Conservation (phyloP, 2,329 filamentous ascomycete species). For the Colletotrichum gigasporum region DNA sequence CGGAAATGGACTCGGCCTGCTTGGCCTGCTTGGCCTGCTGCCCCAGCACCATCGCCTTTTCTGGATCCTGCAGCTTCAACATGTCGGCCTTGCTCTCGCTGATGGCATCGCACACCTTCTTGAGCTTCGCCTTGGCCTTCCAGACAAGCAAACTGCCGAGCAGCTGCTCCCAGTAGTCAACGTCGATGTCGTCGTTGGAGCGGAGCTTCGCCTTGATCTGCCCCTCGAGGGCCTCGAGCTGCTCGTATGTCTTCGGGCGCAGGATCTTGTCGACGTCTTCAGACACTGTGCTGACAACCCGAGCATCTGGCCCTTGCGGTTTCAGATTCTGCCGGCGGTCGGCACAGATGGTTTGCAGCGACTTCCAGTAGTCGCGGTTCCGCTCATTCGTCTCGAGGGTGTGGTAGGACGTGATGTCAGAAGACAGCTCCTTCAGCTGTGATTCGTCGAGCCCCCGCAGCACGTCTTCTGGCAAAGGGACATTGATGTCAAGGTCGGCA, state of each 20-base stretch:
- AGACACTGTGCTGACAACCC: slow-evolving; percentile 83
- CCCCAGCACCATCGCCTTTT: slow-evolving; percentile 63
- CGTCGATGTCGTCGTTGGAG: slow-evolving; percentile 92
- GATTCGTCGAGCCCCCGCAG: slow-evolving; percentile 75
- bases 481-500: slow-evolving; percentile 74
- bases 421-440: slow-evolving; percentile 79
- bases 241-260: slow-evolving; percentile 83
- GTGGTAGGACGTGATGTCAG: slow-evolving; percentile 83
- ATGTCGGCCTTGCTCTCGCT: slow-evolving; percentile 66
- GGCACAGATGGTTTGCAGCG: slow-evolving; percentile 84
- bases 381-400: slow-evolving; percentile 79
- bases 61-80: slow-evolving; percentile 73
- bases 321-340: slow-evolving; percentile 76
- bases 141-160: slow-evolving; percentile 85
- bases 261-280: slow-evolving; percentile 90
- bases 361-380: slow-evolving; percentile 93
- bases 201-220: slow-evolving; percentile 88
- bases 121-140: slow-evolving; percentile 90
- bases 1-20: slow-evolving; percentile 46
- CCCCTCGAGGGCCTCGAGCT: slow-evolving; percentile 85
- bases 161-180: slow-evolving; percentile 97
- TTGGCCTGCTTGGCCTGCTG: slow-evolving; percentile 34
- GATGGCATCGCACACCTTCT: slow-evolving; percentile 80
- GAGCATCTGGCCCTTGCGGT: slow-evolving; percentile 69
- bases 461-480: slow-evolving; percentile 83